phyloP scores from a whole-genome alignment of 768 basidiomycete species.

The Terana coerulea region DNA sequence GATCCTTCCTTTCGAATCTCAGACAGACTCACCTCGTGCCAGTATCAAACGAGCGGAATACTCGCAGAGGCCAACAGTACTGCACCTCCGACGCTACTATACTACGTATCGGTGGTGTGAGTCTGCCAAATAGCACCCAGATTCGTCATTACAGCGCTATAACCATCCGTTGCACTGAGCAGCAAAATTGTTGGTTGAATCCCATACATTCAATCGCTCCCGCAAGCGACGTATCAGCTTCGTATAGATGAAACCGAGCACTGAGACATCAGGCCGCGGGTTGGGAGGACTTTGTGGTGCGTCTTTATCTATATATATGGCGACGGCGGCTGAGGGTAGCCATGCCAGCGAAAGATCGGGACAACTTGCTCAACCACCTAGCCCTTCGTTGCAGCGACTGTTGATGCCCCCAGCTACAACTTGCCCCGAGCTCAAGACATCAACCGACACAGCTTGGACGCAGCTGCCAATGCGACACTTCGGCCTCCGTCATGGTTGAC shows the following conservation, averaged over 20 bases:
- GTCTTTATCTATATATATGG: no score
- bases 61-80: slow-evolving; percentile 44
- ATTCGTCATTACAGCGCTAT: slow-evolving; percentile 31
- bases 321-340: no score
- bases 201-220: slow-evolving; percentile 38
- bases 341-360: no score
- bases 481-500: no score
- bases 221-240: slow-evolving; percentile 33
- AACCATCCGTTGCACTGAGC: background rate
- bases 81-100: slow-evolving; percentile 37
- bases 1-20: slow-evolving; percentile 4
- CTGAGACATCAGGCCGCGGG: no score
- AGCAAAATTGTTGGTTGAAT: slow-evolving; percentile 34
- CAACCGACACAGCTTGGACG: no score
- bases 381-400: no score
- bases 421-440: no score
- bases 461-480: no score
- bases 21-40: slow-evolving; percentile 88
- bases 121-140: slow-evolving; percentile 82
- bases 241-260: background rate
- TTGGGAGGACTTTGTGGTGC: no score
- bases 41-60: slow-evolving; percentile 81
- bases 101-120: slow-evolving; percentile 56
- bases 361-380: no score
- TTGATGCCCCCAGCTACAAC: no score